Evolutionary conservation across 1,284 basidiomycete genomes (phyloP).

Genomic region (Cutaneotrichosporon sp.): DNA sequence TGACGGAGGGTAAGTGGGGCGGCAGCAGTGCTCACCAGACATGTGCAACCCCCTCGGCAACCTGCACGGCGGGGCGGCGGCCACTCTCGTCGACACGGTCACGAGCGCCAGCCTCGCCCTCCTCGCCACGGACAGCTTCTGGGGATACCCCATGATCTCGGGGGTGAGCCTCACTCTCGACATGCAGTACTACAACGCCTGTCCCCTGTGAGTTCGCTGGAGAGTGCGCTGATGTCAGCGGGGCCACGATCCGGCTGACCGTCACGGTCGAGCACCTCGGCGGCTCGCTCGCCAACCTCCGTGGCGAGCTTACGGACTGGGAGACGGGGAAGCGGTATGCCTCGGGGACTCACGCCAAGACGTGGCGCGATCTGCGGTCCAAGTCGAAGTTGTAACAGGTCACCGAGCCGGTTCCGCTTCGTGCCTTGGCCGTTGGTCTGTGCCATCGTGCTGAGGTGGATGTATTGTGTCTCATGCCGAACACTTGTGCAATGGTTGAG

Average conservation of each 20-base stretch:
- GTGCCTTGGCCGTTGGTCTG: too few species aligned
- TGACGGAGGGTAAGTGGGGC: constrained; percentile 11
- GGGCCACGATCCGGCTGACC: constrained; percentile 12
- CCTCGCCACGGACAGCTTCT: constrained; percentile 38
- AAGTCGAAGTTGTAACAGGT: constrained; percentile 4
- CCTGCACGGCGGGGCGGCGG: constrained; percentile 43
- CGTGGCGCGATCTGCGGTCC: constrained; percentile 20
- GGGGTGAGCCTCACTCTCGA: constrained; percentile 41
- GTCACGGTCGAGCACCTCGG: constrained; percentile 17
- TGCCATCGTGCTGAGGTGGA: too few species aligned
- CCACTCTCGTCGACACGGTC: constrained; percentile 37
- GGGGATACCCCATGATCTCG: constrained; percentile 40
- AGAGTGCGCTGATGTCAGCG: constrained; percentile 5
- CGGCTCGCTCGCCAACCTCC: constrained; percentile 14
- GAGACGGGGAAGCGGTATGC: constrained; percentile 27
- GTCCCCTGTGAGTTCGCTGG: constrained; percentile 5
- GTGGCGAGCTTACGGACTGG: constrained; percentile 20
- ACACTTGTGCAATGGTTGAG: too few species aligned
- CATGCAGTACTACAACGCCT: constrained; percentile 36
- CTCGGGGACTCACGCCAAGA: constrained; percentile 34
- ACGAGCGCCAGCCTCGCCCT: constrained; percentile 7
- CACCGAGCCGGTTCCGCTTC: too few species aligned
- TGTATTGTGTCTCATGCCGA: too few species aligned
- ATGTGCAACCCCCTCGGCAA: constrained; percentile 36
- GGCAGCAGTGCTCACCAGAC: constrained; percentile 19